phyloP scores from a whole-genome alignment of 495 filamentous ascomycete genomes.

The Penicillium cinerascens region DNA sequence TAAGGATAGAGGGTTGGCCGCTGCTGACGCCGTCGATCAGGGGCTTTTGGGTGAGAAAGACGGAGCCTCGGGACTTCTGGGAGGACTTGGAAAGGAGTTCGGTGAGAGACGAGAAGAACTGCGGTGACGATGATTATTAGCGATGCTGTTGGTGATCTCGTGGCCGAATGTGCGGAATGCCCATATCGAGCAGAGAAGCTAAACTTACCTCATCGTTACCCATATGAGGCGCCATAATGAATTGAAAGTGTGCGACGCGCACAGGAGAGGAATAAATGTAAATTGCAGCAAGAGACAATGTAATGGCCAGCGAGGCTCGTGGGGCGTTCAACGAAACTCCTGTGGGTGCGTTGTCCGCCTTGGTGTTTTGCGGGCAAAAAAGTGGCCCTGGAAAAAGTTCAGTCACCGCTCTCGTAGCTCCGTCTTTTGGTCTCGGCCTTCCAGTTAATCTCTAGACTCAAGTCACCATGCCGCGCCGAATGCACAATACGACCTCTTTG shows the following conservation, averaged over 20 bases:
- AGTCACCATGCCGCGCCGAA: conserved; percentile 38
- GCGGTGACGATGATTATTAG: conserved; percentile 15
- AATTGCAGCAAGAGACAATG: conserved; percentile 17
- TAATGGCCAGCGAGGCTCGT: conserved; percentile 11
- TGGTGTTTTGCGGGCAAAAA: conserved; percentile 20
- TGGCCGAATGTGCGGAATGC: conserved; percentile 9
- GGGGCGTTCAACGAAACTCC: conserved; percentile 29
- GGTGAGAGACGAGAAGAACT: conserved; percentile 86
- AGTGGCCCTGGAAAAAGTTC: conserved; percentile 22
- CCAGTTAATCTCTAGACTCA: neutral
- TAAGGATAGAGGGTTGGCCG: conserved; percentile 60
- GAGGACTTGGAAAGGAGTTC: conserved; percentile 68
- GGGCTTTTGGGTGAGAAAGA: conserved; percentile 83
- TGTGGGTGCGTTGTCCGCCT: conserved; percentile 23
- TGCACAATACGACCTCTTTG: conserved; percentile 58
- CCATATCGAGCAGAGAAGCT: neutral
- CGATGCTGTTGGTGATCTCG: conserved; percentile 9
- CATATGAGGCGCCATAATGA: conserved; percentile 55
- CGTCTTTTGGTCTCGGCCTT: neutral
- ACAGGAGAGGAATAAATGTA: conserved; percentile 12
- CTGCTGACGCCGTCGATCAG: conserved; percentile 20
- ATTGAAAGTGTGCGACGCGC: conserved; percentile 8
- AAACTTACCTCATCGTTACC: conserved; percentile 68
- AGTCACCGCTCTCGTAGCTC: conserved; percentile 10
- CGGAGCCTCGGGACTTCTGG: conserved; percentile 66